These are phyloP conservation scores for Erysimum cheiri DNA, from an alignment of 441 rosid genomes.

Conservation along the genomic window DNA sequence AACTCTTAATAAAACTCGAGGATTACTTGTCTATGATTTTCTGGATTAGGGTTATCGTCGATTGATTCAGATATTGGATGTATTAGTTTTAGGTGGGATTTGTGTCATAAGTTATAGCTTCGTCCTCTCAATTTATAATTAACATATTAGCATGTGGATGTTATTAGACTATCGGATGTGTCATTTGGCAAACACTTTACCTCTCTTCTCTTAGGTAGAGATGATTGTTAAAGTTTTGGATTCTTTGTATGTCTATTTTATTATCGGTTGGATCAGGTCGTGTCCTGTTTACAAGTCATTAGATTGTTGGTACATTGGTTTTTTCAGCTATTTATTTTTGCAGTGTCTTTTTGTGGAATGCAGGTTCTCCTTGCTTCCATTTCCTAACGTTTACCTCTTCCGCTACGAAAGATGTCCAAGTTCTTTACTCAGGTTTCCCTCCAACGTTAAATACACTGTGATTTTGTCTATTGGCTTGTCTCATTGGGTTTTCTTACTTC, in stretches of 20 bases:
- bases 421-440: conserved; percentile 60
- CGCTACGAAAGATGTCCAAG: conserved; percentile 50
- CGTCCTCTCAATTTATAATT: neutral
- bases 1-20: neutral
- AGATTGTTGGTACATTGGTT: neutral
- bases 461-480: neutral
- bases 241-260: neutral
- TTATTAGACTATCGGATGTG: neutral
- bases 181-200: neutral
- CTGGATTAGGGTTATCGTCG: neutral
- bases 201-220: neutral
- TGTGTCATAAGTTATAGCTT: neutral
- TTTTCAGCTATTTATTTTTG: conserved; percentile 10
- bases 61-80: neutral
- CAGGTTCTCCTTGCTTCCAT: conserved; percentile 36
- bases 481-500: neutral
- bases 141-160: neutral
- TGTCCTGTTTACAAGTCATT: neutral
- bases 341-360: neutral
- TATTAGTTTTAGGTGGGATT: neutral
- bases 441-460: neutral
- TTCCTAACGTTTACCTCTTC: conserved; percentile 8
- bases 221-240: neutral
- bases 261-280: neutral
- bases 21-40: neutral